A percentile compares a stretch with the other conserved stretches of the same genome.
Evolutionary conservation across 768 basidiomycete genomes (phyloP).

Genomic region (Suillus variegatus): DNA sequence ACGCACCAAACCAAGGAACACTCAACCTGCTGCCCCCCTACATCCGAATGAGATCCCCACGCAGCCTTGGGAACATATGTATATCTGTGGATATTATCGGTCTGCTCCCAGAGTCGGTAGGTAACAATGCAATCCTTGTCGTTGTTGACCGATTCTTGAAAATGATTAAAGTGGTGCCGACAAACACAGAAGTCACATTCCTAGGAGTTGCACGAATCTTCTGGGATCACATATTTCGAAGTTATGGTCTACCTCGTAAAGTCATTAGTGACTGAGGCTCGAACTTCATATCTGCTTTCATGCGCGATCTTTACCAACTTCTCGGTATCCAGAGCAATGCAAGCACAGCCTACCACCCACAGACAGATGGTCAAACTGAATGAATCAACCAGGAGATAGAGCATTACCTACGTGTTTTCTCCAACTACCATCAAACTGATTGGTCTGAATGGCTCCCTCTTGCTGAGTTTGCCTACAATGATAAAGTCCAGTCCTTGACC

Average conservation of each 20-base stretch:
- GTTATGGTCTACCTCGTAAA: conserved; percentile 9
- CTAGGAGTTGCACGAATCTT: conserved; percentile 29
- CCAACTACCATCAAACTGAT: conserved; percentile 33
- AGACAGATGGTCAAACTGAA: conserved; percentile 42
- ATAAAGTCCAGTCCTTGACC: conserved; percentile 22
- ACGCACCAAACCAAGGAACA: neutral
- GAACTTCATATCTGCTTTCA: conserved; percentile 25
- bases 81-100: conserved; percentile 36
- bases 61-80: conserved; percentile 27
- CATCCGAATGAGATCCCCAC: conserved; percentile 28
- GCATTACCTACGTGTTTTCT: conserved; percentile 36
- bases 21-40: conserved; percentile 28
- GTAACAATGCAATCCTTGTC: conserved; percentile 38
- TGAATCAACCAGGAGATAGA: conserved; percentile 38
- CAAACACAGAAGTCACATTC: conserved; percentile 27
- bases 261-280: conserved; percentile 14
- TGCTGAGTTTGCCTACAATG: conserved; percentile 37
- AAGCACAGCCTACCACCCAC: conserved; percentile 46
- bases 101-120: conserved; percentile 31
- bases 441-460: conserved; percentile 37
- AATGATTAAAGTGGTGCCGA: conserved; percentile 43
- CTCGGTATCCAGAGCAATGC: conserved; percentile 35
- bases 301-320: conserved; percentile 24
- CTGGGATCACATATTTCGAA: conserved; percentile 15
- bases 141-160: conserved; percentile 31